Evolutionary conservation across 139 green algal species (phyloP), one percentile per base, ranked within the genome.

Genomic region (Chlorella ohadii): DNA sequence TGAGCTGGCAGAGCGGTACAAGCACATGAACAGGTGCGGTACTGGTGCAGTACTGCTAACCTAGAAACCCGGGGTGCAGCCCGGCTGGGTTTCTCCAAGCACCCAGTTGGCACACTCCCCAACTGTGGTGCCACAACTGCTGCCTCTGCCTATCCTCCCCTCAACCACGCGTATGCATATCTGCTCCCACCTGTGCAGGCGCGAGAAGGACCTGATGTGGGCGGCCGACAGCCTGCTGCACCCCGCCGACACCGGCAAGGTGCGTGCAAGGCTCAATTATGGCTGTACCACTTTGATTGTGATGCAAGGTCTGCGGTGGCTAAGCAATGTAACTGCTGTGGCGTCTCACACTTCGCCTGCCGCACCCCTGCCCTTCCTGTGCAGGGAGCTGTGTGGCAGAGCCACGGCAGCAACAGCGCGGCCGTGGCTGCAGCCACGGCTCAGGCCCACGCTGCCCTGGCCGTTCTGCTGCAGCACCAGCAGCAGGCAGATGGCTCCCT

Each of bases 131-230:
- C n/a, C n/a, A n/a, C n/a, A n/a, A n/a, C n/a, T n/a, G n/a, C n/a
- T n/a, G n/a, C n/a, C n/a, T n/a, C n/a, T n/a, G n/a, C n/a, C n/a
- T n/a, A n/a, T n/a, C n/a, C n/a, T n/a, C n/a, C n/a, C n/a, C n/a
- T n/a, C n/a, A n/a, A n/a, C n/a, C n/a, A n/a, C n/a, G n/a, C n/a
- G n/a, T n/a, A n/a, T n/a, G n/a, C n/a, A n/a, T n/a, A n/a, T 22
- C 51, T 22, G 51, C 51, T 20, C 22, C 22, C 22, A 2, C 51
- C 51, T 59, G 51, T 59, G 51, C 51, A 59, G 94, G 86, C 79
- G 86, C 33, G 93, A 96, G 88, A 96, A 96, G 87, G 93, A 95
- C 77, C 83, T 89, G 9, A 85, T 96, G 57, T 96, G 92, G 92
- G 90, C 89, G 2, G 87, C 91, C 22, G 92, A 95, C 56, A 71